phyloP scores from a whole-genome alignment of 345 rosid genomes.

The Carallia pectinifolia region DNA sequence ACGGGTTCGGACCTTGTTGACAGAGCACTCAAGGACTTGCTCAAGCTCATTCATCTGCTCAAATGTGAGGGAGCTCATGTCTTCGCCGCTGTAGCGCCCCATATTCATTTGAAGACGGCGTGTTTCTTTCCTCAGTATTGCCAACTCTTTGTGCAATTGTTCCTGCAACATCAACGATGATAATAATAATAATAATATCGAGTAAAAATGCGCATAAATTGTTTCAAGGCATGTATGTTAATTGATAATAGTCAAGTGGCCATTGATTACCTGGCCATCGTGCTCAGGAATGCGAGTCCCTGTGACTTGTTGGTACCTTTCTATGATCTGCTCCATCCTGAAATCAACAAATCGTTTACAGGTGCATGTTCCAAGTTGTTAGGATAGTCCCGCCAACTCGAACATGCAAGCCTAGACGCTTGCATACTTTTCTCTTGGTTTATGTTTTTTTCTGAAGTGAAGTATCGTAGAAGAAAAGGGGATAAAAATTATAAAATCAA shows the following conservation, averaged over 20 bases:
- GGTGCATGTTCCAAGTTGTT: too few relatives aligned
- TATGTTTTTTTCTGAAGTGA: too few relatives aligned
- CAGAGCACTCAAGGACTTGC: conserved; percentile 56
- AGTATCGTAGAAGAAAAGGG: too few relatives aligned
- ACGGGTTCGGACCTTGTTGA: conserved; percentile 60
- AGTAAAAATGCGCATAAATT: neutral
- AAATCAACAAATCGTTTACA: neutral
- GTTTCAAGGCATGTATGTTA: neutral
- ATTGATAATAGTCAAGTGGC: neutral
- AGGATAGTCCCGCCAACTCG: too few relatives aligned
- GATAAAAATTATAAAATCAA: too few relatives aligned
- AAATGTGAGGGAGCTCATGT: conserved; percentile 45
- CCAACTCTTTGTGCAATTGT: conserved; percentile 48
- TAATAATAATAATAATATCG: neutral
- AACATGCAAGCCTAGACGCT: too few relatives aligned
- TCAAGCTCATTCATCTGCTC: conserved; percentile 56
- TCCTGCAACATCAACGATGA: conserved; percentile 33
- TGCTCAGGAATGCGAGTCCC: conserved; percentile 51
- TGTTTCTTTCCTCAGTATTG: conserved; percentile 54
- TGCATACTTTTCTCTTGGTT: too few relatives aligned
- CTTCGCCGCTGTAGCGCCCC: conserved; percentile 62
- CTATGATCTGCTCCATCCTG: conserved; percentile 66
- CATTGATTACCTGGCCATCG: conserved; percentile 47
- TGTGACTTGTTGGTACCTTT: conserved; percentile 48
- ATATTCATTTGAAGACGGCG: conserved; percentile 53